Conservation (phyloP, 2,329 filamentous ascomycete species). For the Fusarium lateritium region DNA sequence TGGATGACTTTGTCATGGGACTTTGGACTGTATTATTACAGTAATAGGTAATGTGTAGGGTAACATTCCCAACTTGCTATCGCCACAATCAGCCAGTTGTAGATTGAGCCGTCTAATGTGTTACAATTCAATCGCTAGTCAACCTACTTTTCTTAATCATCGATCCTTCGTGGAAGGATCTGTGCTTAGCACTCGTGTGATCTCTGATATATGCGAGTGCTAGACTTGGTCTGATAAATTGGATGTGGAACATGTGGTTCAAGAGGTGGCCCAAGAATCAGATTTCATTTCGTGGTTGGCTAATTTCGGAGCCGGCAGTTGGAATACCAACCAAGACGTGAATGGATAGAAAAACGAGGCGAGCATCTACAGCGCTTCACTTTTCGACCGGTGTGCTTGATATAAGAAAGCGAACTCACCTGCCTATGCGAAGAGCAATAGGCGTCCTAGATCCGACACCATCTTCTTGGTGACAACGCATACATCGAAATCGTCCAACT, state of each 20-base stretch:
- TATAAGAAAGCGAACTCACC: constrained; percentile 40
- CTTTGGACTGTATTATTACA: background rate
- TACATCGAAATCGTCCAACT: constrained; percentile 39
- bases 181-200: constrained; percentile 14
- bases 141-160: background rate
- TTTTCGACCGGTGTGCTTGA: constrained; percentile 18
- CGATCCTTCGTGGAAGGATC: background rate
- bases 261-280: constrained; percentile 18
- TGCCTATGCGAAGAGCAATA: constrained; percentile 23
- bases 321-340: constrained; percentile 2
- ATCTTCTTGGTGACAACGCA: constrained; percentile 41
- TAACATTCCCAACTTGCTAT: background rate
- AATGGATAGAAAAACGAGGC: constrained; percentile 30
- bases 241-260: constrained; percentile 19
- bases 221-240: constrained; percentile 9
- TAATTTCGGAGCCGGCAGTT: constrained; percentile 20
- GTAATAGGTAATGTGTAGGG: constrained; percentile 10
- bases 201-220: constrained; percentile 37
- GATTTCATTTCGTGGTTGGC: constrained; percentile 34
- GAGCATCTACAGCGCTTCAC: constrained; percentile 29
- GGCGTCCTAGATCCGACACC: constrained; percentile 28
- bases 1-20: background rate
- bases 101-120: background rate
- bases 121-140: background rate
- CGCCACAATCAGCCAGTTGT: too few species aligned